Evolutionary conservation across 495 filamentous ascomycete species (phyloP), one percentile per base, ranked within the genome.

Genomic region (Aspergillus sclerotiicarbonarius): DNA sequence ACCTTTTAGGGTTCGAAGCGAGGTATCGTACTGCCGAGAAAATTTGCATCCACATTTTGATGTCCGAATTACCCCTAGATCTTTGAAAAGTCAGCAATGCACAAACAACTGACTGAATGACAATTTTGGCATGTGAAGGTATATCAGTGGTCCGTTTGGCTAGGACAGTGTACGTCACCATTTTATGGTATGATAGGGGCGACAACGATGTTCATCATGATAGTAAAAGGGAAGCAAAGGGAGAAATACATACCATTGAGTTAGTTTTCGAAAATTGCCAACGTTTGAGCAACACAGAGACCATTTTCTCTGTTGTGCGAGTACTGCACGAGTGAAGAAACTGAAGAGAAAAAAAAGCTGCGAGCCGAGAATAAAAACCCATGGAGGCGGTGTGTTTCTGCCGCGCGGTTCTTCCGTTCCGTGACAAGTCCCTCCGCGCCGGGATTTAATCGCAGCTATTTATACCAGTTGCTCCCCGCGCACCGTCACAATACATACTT

Each of bases 101-200:
- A 56, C 54, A 30, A 60, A 47, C 19, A 60, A 55, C 37, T 41
- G 48, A 3, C 56, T 51, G 31, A 58, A 53, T 58, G 53, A 54
- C 19, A 61, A 58, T 62, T 43, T 54, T 50, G 58, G 33, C 48
- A 30, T 57, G 60, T 57, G 53, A 43, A 54, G 61, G 46, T 20
- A 65, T 69, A 75, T 92, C 89, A 92, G 88, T 67, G 77, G 87
- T 90, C 91, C 85, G 81, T 95, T 95, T 92, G 90, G 90, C 87
- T 75, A 82, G 79, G 90, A 91, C 88, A 84, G 88, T 73, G 89
- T 91, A 87, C 75, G 83, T 94, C 90, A 92, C 88, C 91, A 95
- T 73, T 67, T 71, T 75, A 71, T 79, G 76, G 87, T 93, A 83
- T 84, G 90, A 91, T 91, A 90, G 90, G 90, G 90, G 90, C 90